Evolutionary conservation across 768 basidiomycete genomes (phyloP), one percentile per base, ranked within the genome.

Genomic region (Macrocybe gigantea): DNA sequence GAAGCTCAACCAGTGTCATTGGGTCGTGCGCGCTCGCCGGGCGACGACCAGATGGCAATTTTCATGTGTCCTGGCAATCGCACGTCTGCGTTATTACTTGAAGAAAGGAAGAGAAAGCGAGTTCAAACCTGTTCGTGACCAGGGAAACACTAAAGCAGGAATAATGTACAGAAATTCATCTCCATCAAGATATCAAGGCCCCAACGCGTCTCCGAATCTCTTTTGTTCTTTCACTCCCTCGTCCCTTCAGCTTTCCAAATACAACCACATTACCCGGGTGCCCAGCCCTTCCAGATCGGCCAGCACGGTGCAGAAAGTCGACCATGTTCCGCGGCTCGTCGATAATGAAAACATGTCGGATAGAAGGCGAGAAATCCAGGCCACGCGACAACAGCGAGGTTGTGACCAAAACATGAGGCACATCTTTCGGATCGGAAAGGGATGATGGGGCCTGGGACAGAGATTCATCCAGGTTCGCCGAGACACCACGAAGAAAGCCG

Each of bases 241-340:
- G 69, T 1, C 85, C 87, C 48, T 73, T 76, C 56, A 69, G 65
- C 62, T 84, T 88, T 32, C 84, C 85, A 57, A 91, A 91, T 5
- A 91, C 69, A 3, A 91, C 80, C 0, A 91, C 89, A 53, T 75
- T 81, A 1, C 87, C 88, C 29, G 64, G 60, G 59, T 74, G 63
- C 0, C 88, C 88, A 4, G 89, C 90, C 31, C 92, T 70, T 2
- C 83, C 92, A 0, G 87, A 77, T 41, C 93, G 70, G 11, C 93
- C 93, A 0, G 93, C 93, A 4, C 93, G 82, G 66, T 96, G 93
- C 50, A 96, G 63, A 61, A 95, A 94, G 63, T 96, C 93, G 35
- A 94, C 77, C 74, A 87, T 88, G 61, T 92, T 94, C 54, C 87
- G 71, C 13, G 93, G 93, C 58, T 88, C 81, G 55, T 95, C 93